These are phyloP conservation scores for Psidium friedrichsthalianum DNA, from an alignment of 345 rosid species.

Conservation along the genomic window DNA sequence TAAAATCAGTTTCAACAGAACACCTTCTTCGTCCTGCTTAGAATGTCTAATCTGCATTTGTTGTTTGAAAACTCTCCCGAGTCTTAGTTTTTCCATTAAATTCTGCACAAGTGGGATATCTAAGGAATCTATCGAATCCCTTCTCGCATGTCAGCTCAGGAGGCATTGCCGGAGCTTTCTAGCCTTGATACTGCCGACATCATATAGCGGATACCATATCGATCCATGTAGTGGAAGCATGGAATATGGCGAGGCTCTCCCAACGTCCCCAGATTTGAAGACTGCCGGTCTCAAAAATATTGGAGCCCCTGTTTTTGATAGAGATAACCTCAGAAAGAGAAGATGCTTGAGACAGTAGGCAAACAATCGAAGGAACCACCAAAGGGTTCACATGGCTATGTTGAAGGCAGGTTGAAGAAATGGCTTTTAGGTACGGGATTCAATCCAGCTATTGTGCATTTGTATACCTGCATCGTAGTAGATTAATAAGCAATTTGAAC, in stretches of 20 bases:
- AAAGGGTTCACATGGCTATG: conserved; percentile 59
- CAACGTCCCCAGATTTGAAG: conserved; percentile 21
- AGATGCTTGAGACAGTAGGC: conserved; percentile 45
- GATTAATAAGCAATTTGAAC: background rate
- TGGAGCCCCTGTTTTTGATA: conserved; percentile 33
- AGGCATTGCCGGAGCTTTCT: conserved; percentile 3
- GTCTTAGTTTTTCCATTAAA: background rate
- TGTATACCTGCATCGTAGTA: background rate
- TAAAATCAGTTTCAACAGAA: background rate
- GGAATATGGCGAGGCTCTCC: conserved; percentile 46
- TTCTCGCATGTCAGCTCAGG: background rate
- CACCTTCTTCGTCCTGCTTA: background rate
- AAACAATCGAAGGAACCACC: conserved; percentile 56
- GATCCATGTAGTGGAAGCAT: conserved; percentile 42
- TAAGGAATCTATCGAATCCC: background rate
- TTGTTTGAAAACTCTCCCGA: background rate
- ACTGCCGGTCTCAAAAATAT: conserved; percentile 19
- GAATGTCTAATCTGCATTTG: background rate
- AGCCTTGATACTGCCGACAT: conserved; percentile 15
- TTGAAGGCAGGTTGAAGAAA: conserved; percentile 60
- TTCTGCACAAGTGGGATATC: background rate
- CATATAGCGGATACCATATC: conserved; percentile 27
- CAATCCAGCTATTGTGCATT: background rate
- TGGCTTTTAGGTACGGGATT: background rate
- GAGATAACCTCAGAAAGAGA: conserved; percentile 29